A percentile compares a stretch with the other conserved stretches of the same genome.
phyloP scores from a whole-genome alignment of 1,284 basidiomycete species.

The Peniophora sp. region DNA sequence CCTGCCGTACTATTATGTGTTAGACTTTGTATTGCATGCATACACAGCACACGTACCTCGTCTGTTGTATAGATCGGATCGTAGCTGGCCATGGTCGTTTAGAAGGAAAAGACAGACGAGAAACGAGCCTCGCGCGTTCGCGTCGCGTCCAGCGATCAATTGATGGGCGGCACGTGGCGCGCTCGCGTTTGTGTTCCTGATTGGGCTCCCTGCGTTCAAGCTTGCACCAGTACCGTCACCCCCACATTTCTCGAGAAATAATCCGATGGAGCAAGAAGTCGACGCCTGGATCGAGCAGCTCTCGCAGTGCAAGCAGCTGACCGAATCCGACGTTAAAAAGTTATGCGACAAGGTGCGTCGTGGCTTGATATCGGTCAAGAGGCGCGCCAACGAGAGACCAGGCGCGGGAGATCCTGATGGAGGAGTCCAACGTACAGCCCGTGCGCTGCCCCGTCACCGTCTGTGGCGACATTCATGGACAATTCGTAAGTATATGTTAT shows the following conservation, averaged over 20 bases:
- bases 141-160: slow-evolving; percentile 2
- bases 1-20: slow-evolving; percentile 69
- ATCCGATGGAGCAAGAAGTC: slow-evolving; percentile 72
- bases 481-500: slow-evolving; percentile 77
- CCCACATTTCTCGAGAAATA: slow-evolving; percentile 2
- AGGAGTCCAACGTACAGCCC: slow-evolving; percentile 96
- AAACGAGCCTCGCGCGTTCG: neutral
- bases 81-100: slow-evolving; percentile 25
- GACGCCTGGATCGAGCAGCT: slow-evolving; percentile 97
- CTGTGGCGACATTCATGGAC: slow-evolving; percentile 97
- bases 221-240: neutral
- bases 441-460: slow-evolving; percentile 97
- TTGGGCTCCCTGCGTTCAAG: neutral
- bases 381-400: slow-evolving; percentile 25
- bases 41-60: slow-evolving; percentile 50
- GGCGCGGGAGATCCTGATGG: slow-evolving; percentile 97
- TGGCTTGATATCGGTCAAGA: slow-evolving; percentile 14
- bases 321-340: slow-evolving; percentile 94
- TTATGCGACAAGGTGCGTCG: slow-evolving; percentile 93
- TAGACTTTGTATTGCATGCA: slow-evolving; percentile 9
- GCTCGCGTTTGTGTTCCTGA: neutral
- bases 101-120: neutral
- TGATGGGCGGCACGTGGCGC: too few species aligned
- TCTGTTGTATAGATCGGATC: slow-evolving; percentile 85
- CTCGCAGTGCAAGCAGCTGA: slow-evolving; percentile 95